Base-by-base conservation (phyloP, 2,329 filamentous ascomycete species). In the Colletotrichum liaoningense region DNA sequence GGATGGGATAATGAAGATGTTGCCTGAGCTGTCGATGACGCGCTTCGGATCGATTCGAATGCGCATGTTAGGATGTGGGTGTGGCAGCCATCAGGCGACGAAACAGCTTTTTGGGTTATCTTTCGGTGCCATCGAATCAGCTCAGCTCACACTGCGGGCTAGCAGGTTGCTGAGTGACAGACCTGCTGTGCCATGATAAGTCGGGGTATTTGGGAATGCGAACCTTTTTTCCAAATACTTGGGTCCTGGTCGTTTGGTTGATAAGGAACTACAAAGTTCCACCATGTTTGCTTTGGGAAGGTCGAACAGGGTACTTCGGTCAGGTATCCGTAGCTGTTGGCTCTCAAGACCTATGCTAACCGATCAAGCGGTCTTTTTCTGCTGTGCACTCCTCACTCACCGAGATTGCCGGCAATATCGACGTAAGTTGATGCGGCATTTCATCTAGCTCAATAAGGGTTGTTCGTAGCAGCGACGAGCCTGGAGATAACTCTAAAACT, bases 241-340 rank as follows among this genome's bases (percentile, higher is more conserved):
- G 28, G 60, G 42, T 46, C 33, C 54, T 69, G 54, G 42, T 56
- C 33, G 54, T 14, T n/a, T 24, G 30, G 28, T 28, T 19, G 71
- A 71, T 73, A 71, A 72, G 69, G 54, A 24, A 7, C 42, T 56
- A 56, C 56, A 63, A 22, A 71, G 60, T 65, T 42, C 62, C 67
- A 52, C 67, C 46, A 49, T 57, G 55, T 57, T 70, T 69, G 19
- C 67, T 73, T 73, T 66, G 71, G 71, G 71, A 63, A 66, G 71
- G 67, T 66, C 33, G 55, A 49, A 49, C 35, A 46, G 35, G 67
- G 70, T 56, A 70, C 56, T 66, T 73, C 54, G 38, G 69, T 55
- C 38, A 59, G 42, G 24, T 59, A 24, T 26, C 70, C 33, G 59
- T 59, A 14, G 26, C 70, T 26, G 59, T 69, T 55, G 28, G 22